Evolutionary conservation across 768 basidiomycete species (phyloP).

Genomic region (Floccularia luteovirens): DNA sequence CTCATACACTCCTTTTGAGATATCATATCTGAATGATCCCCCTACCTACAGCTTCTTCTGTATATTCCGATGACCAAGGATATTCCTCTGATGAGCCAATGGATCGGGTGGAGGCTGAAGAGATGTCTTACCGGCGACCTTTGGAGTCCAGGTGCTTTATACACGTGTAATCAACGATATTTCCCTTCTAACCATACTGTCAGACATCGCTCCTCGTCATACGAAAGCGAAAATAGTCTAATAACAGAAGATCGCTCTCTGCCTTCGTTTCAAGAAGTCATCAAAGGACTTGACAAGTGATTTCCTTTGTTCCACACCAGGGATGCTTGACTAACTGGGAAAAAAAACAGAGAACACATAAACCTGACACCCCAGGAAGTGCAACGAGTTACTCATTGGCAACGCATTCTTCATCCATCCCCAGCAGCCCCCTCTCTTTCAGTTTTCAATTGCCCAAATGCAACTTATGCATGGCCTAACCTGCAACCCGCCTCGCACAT

Average conservation of each 20-base stretch:
- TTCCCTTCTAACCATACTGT: neutral
- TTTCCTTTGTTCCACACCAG: neutral
- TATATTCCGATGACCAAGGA: neutral
- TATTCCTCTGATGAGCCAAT: neutral
- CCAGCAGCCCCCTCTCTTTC: constrained; percentile 19
- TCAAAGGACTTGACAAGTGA: constrained; percentile 1
- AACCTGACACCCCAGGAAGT: neutral
- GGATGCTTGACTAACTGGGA: neutral
- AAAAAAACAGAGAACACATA: neutral
- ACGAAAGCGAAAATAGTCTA: neutral
- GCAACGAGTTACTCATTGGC: neutral
- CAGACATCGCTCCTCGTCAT: neutral
- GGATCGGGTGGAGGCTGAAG: neutral
- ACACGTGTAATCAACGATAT: neutral
- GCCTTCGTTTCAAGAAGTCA: constrained; percentile 3
- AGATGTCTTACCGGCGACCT: neutral
- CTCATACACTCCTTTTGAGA: neutral
- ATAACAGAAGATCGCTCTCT: neutral
- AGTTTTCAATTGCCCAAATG: constrained; percentile 33
- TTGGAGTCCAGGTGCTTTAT: neutral
- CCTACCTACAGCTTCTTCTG: neutral
- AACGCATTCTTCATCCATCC: constrained; percentile 3
- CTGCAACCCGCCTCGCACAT: constrained; percentile 37
- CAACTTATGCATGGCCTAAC: constrained; percentile 40
- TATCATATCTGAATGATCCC: neutral